Evolutionary conservation across 1,284 basidiomycete genomes (phyloP), one percentile per base, ranked within the genome.

Genomic region (Tilletia horrida): DNA sequence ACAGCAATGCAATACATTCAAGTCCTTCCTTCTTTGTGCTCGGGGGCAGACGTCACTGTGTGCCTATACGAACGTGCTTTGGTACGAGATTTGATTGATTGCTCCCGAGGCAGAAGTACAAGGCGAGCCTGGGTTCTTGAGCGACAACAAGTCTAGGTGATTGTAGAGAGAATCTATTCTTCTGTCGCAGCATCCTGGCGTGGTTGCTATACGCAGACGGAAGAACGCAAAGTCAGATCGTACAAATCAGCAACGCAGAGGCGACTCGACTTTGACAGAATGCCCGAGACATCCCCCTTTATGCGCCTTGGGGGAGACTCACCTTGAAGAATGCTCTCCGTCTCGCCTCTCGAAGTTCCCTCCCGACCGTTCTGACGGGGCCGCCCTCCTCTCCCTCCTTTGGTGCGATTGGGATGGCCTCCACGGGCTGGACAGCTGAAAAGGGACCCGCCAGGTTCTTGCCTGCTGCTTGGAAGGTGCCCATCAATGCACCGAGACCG

Each of bases 401-500:
- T 42, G 68, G 69, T 7, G 71, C 57, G 6, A 71, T 66, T 43
- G 71, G 66, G 44, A 59, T 40, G 14, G 55, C 55, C 13, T 59
- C 31, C 71, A 76, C 43, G 67, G 67, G 57, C 73, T 74, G 23
- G 66, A 64, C 44, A 78, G 65, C n/a, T 7, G 50, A 21, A 21
- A 25, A 25, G 14, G 50, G 50, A 3, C 63, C 63, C 9, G 25
- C 45, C 21, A 64, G 44, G 48, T 73, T 71, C 63, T 64, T 85
- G 67, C 92, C 92, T 63, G 90, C 88, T 73, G 90, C 91, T 76
- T 93, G 89, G 81, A 91, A 92, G 48, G 88, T 87, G 52, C 92
- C 93, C 79, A 94, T 87, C 14, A 89, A 85, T 7, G 89, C 88
- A 66, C 90, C 93, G 67, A 95, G 85, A 66, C 90, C 86, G 6